A percentile compares a stretch with the other conserved stretches of the same genome.
These are phyloP conservation scores for Exutisphaerella laricina DNA, from an alignment of 2,329 filamentous ascomycete species.

Conservation along the genomic window DNA sequence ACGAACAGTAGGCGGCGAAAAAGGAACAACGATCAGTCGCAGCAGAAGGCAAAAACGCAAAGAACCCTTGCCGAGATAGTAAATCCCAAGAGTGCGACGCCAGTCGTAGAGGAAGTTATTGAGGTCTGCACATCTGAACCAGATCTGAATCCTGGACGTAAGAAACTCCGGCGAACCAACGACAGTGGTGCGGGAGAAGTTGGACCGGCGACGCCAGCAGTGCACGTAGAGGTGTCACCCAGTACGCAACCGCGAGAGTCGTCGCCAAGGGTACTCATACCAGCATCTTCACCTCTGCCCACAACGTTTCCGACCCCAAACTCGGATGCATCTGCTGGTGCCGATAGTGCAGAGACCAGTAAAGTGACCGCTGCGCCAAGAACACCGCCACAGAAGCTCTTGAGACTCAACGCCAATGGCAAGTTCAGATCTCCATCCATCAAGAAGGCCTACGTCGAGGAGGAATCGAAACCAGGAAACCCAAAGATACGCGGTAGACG, in stretches of 20 bases:
- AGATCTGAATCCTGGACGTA: conserved; percentile 30
- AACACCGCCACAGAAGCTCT: conserved; percentile 33
- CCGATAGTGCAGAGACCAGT: conserved; percentile 3
- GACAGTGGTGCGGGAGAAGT: conserved; percentile 21
- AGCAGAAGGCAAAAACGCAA: conserved; percentile 24
- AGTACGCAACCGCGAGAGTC: background rate
- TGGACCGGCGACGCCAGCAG: background rate
- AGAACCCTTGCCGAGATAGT: conserved; percentile 27
- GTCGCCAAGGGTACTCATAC: conserved; percentile 20
- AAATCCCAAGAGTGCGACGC: conserved; percentile 14
- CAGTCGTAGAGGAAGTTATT: background rate
- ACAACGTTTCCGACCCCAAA: background rate
- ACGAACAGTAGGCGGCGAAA: conserved; percentile 14
- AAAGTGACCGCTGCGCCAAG: conserved; percentile 5
- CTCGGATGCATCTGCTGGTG: background rate
- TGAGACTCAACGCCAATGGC: conserved; percentile 42
- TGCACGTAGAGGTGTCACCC: background rate
- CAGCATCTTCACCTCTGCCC: conserved; percentile 20
- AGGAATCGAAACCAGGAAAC: conserved; percentile 15
- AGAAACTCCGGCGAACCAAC: conserved; percentile 37
- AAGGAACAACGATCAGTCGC: conserved; percentile 11
- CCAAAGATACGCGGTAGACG: conserved; percentile 28
- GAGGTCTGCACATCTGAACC: conserved; percentile 5
- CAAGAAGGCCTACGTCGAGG: conserved; percentile 25
- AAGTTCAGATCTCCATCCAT: conserved; percentile 42